phyloP scores from a whole-genome alignment of 768 basidiomycete genomes.

The Leccinum longicurvipes region DNA sequence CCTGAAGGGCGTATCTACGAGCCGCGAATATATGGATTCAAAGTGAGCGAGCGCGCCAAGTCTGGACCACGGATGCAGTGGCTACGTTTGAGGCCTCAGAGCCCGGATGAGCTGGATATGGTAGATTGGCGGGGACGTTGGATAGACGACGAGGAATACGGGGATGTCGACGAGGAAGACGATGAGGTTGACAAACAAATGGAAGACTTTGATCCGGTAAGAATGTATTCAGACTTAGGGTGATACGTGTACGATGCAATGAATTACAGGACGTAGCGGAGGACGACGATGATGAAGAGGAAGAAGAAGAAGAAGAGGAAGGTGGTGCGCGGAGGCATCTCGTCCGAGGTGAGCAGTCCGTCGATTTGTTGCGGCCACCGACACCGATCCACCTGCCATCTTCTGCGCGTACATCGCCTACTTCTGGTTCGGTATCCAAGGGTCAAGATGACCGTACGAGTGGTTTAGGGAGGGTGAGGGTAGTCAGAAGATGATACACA shows the following conservation, averaged over 20 bases:
- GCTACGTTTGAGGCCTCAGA: constrained; percentile 85
- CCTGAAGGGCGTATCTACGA: constrained; percentile 85
- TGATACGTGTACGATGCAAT: constrained; percentile 1
- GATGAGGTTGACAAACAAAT: constrained; percentile 64
- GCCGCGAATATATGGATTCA: constrained; percentile 95
- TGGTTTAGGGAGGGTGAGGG: constrained; percentile 45
- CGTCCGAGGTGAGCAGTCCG: constrained; percentile 36
- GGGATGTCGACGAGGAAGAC: constrained; percentile 56
- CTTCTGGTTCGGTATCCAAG: constrained; percentile 45
- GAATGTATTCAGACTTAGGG: constrained; percentile 15
- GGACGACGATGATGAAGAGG: constrained; percentile 60
- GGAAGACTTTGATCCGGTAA: constrained; percentile 85
- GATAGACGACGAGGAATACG: constrained; percentile 75
- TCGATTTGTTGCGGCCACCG: constrained; percentile 35
- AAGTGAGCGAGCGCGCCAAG: constrained; percentile 92
- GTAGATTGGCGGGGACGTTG: constrained; percentile 92
- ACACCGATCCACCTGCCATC: constrained; percentile 41
- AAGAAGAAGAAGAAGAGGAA: constrained; percentile 37
- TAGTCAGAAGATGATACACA: constrained; percentile 43
- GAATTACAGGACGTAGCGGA: constrained; percentile 46
- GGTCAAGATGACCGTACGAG: constrained; percentile 35
- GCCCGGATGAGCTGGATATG: constrained; percentile 72
- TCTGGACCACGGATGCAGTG: constrained; percentile 97
- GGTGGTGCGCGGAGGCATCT: constrained; percentile 26
- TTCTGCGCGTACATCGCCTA: constrained; percentile 51